phyloP scores from a whole-genome alignment of 2,329 filamentous ascomycete genomes.

The Fusarium tuaranense region DNA sequence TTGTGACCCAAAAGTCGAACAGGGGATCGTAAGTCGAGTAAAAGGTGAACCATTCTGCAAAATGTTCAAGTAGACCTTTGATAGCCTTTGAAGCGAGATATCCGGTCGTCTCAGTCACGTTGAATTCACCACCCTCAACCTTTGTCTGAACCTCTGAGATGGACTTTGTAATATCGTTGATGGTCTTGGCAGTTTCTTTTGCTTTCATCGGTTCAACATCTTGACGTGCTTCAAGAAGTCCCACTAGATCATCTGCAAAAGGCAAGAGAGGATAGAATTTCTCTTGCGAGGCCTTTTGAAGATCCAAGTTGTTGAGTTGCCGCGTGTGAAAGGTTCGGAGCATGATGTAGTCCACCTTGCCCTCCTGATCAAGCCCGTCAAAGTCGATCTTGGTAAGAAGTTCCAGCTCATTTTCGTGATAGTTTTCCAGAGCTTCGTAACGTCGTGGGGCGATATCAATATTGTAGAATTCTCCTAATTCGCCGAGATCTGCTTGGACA shows the following conservation, averaged over 20 bases:
- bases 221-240: conserved; percentile 27
- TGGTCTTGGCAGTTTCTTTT: conserved; percentile 8
- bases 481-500: conserved; percentile 25
- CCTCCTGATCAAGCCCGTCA: conserved; percentile 20
- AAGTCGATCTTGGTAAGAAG: conserved; percentile 25
- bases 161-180: conserved; percentile 27
- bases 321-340: conserved; percentile 28
- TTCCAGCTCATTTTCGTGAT: conserved; percentile 18
- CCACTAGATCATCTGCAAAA: conserved; percentile 12
- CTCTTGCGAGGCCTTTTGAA: conserved; percentile 7
- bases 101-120: conserved; percentile 26
- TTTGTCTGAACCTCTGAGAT: conserved; percentile 17
- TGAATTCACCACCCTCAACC: conserved; percentile 14
- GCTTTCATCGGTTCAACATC: conserved; percentile 32
- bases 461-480: conserved; percentile 28
- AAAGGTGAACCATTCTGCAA: conserved; percentile 27
- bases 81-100: conserved; percentile 27
- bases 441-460: conserved; percentile 18
- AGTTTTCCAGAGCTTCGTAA: conserved; percentile 5
- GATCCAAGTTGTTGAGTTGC: conserved; percentile 24
- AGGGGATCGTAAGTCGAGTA: conserved; percentile 32
- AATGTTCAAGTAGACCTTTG: background rate
- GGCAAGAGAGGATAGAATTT: background rate
- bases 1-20: conserved; percentile 34
- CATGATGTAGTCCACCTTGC: conserved; percentile 33